Conservation (phyloP, 192 early-diverging fungal genomes). For the Spizellomyces sp. region DNA sequence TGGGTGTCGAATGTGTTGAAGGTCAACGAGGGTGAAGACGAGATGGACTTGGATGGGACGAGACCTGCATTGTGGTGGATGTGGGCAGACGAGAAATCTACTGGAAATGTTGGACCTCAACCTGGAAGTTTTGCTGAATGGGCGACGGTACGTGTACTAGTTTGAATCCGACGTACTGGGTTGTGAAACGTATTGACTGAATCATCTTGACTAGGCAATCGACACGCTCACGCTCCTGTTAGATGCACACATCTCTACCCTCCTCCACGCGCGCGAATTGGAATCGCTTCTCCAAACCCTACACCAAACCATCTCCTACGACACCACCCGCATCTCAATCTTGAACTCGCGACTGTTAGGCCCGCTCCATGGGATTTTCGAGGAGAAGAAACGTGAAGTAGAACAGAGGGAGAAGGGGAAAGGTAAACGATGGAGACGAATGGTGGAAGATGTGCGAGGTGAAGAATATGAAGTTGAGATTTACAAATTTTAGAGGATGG, state of each 20-base stretch:
- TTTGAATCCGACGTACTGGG: not conserved
- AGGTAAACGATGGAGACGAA: conserved; percentile 17
- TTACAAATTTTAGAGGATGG: conserved; percentile 4
- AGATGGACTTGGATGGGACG: not conserved
- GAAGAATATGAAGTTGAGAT: conserved; percentile 31
- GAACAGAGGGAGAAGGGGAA: conserved; percentile 3
- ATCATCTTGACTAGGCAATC: conserved; percentile 13
- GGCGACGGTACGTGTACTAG: conserved; percentile 17
- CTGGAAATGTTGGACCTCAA: not conserved
- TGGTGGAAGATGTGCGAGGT: conserved; percentile 28
- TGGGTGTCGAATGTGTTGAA: conserved; percentile 7
- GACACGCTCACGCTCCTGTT: conserved; percentile 22
- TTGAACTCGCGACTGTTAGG: not conserved
- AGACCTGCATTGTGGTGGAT: conserved; percentile 16
- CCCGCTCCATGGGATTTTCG: not conserved
- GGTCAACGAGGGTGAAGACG: not conserved
- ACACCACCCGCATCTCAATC: not conserved
- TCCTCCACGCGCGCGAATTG: conserved; percentile 4
- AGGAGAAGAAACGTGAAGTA: not conserved
- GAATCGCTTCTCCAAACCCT: not conserved
- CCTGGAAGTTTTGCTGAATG: conserved; percentile 7
- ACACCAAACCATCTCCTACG: not conserved
- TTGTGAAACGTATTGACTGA: not conserved
- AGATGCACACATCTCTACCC: conserved; percentile 17
- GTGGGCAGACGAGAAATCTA: conserved; percentile 1